phyloP scores from a whole-genome alignment of 2,329 filamentous ascomycete genomes.

The Graphilbum ipis-grandicollis region DNA sequence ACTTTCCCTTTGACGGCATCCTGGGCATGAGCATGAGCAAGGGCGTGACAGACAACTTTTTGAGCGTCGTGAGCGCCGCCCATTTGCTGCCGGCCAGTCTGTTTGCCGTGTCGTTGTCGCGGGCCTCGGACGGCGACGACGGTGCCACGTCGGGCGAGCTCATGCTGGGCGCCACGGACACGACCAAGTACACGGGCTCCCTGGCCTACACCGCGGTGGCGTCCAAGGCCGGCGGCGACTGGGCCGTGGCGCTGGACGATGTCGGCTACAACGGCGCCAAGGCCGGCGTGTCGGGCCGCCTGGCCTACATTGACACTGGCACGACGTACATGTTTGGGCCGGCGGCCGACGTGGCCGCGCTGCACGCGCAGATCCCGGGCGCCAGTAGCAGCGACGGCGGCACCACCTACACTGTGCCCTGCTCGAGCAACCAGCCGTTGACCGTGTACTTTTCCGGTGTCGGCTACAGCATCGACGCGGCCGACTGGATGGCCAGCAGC shows the following conservation, averaged over 20 bases:
- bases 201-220: slow-evolving; percentile 47
- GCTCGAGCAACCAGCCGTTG: slow-evolving; percentile 42
- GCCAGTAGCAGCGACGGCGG: slow-evolving; percentile 34
- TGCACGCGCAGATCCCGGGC: slow-evolving; percentile 53
- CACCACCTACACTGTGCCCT: slow-evolving; percentile 55
- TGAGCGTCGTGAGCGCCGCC: slow-evolving; percentile 41
- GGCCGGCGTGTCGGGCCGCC: slow-evolving; percentile 34
- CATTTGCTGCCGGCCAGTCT: slow-evolving; percentile 43
- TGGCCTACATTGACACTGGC: slow-evolving; percentile 68
- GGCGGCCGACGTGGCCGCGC: slow-evolving; percentile 40
- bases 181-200: slow-evolving; percentile 46
- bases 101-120: slow-evolving; percentile 54
- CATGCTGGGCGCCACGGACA: slow-evolving; percentile 56
- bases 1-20: slow-evolving; percentile 79
- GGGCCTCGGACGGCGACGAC: slow-evolving; percentile 43
- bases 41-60: slow-evolving; percentile 45
- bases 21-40: slow-evolving; percentile 54
- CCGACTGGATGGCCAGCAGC: slow-evolving; percentile 46
- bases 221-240: slow-evolving; percentile 36
- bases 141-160: slow-evolving; percentile 52
- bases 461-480: slow-evolving; percentile 46
- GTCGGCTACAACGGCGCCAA: slow-evolving; percentile 42
- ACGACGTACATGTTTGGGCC: slow-evolving; percentile 68
- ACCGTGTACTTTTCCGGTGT: slow-evolving; percentile 51
- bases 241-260: slow-evolving; percentile 56